Evolutionary conservation across 108 stramenopile species (phyloP), one percentile per base, ranked within the genome.

Genomic region (Nannochloropsis salina): DNA sequence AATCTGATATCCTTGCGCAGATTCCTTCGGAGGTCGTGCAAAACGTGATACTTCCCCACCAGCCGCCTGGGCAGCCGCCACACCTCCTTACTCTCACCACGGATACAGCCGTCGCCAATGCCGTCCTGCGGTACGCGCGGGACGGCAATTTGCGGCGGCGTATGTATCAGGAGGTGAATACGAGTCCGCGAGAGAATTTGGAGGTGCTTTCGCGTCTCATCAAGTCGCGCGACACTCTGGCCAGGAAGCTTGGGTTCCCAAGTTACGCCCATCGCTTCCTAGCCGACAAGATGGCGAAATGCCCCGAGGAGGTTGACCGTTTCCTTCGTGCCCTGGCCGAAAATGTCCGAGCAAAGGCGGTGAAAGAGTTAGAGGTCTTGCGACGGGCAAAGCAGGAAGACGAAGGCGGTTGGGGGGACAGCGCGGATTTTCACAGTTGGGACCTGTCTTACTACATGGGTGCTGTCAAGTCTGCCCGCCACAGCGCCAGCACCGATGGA

Each of bases 391-490:
- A 31, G 9, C 86, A 83, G 31, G 41, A 44, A 43, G 86, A 82
- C 6, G 83, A 87, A 83, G 31, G 45, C 61, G 83, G 83, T 61
- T 40, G 47, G 86, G 83, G 80, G 80, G 83, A 83, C 42, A 44
- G 82, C 31, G n/a, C 51, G 15, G 83, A 83, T 44, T 44, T 87
- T 21, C 41, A 31, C 41, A 10, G 79, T 15, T 87, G 86, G 86
- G 86, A 87, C 41, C 9, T 87, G 2, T 83, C 86, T 15, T 87
- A 87, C 83, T 87, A 87, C 47, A 87, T 87, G 86, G 86, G 86
- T 43, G 74, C 82, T 44, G 83, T 87, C 40, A 87, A 87, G 74
- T 83, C 86, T 9, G 44, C 43, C 21, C 74, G 61, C 8, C 61
- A 74, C 61, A 0, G 20, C 5, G 15, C 61, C n/a, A 83, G 44